A percentile compares a stretch with the other conserved stretches of the same genome.
phyloP scores from a whole-genome alignment of 345 rosid genomes.

The Euphorbia peplus region DNA sequence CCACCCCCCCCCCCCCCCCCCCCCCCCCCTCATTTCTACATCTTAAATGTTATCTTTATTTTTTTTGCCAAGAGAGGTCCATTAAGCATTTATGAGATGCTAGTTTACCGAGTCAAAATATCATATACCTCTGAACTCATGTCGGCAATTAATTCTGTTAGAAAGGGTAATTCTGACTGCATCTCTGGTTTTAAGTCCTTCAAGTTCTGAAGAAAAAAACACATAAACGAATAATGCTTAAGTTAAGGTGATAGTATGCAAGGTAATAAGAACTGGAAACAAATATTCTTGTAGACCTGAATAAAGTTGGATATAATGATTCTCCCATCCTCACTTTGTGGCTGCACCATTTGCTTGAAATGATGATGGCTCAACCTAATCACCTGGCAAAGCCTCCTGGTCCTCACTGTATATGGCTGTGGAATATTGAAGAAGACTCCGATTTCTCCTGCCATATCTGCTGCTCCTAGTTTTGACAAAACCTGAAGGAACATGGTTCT shows the following conservation, averaged over 20 bases:
- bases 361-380: conserved; percentile 72
- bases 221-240: conserved; percentile 8
- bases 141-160: conserved; percentile 46
- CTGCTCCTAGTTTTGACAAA: conserved; percentile 61
- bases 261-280: neutral
- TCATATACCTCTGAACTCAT: conserved; percentile 48
- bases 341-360: conserved; percentile 75
- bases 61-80: conserved; percentile 1
- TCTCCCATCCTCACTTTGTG: conserved; percentile 60
- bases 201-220: conserved; percentile 47
- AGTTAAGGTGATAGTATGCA: neutral
- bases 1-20: too few species aligned
- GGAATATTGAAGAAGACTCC: conserved; percentile 90
- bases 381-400: conserved; percentile 83
- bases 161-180: conserved; percentile 55
- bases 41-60: neutral
- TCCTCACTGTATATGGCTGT: conserved; percentile 75
- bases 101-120: conserved; percentile 13
- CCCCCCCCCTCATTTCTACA: neutral
- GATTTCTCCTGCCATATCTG: conserved; percentile 83
- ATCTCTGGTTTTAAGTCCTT: conserved; percentile 53
- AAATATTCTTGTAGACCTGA: conserved; percentile 35
- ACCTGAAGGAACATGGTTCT: conserved; percentile 35
- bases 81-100: conserved; percentile 1
- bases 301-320: conserved; percentile 56